Evolutionary conservation across 805 yeast species (phyloP), one percentile per base, ranked within the genome.

Genomic region (Pichia pseudocactophila): DNA sequence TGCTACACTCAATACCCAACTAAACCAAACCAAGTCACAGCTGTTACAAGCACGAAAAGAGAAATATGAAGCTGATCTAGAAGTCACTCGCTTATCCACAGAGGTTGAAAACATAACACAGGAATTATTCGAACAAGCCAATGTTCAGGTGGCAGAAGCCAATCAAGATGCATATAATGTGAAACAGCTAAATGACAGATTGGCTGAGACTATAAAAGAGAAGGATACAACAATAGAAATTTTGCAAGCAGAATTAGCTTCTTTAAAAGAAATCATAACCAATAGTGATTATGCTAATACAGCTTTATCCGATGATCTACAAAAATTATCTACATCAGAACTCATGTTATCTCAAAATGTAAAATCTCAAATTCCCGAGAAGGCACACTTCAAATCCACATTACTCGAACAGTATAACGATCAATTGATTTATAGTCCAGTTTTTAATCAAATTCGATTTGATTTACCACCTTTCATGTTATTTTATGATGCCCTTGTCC

Each of bases 41-140:
- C 37, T 43, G 8, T 7, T 37, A 17, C 57, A 52, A 34, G 53
- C 54, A 42, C 53, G 54, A n/a, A 57, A 56, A 34, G 46, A 44
- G 19, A 44, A 42, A 20, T 22, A 37, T 16, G 46, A 39, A 2
- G 42, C 38, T 3, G 48, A 47, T 30, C 10, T 39, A 7, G 40
- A 40, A 17, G 41, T 42, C 6, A 42, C 32, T 9, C 17, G 42
- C n/a, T 20, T 44, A 4, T 41, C 44, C 5, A 34, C 70, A 27
- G 96, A 86, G 56, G 82, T 86, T 30, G 92, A 84, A 55, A 95
- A 85, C 32, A 62, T 86, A 37, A 76, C 88, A 1, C 85, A 80
- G 1, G 76, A 88, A 1, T 63, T 86, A 27, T 86, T 86, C 56
- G 82, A 76, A 48, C 92, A 87, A 56, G 96, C 96, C 12, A 86